Percentiles rank a stretch among this genome's conserved stretches.
Evolutionary conservation across 2,329 filamentous ascomycete genomes (phyloP).

Genomic region (Colletotrichum sp.): DNA sequence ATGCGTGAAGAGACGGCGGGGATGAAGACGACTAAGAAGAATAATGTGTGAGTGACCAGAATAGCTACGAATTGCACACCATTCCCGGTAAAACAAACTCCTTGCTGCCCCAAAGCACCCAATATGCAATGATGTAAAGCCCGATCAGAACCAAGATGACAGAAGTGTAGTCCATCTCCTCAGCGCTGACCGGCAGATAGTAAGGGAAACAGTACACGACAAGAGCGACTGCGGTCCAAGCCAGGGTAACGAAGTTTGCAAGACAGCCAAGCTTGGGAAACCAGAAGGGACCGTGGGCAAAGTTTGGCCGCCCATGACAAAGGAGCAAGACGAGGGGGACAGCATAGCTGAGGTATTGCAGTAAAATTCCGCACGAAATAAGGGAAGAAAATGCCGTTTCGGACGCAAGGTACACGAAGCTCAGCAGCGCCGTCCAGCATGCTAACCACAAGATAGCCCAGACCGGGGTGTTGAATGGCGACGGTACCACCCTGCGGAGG

Average conservation of each 20-base stretch:
- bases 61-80: not conserved
- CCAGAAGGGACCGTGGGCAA: constrained; percentile 32
- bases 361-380: constrained; percentile 27
- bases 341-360: constrained; percentile 32
- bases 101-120: not conserved
- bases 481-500: constrained; percentile 25
- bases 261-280: constrained; percentile 25
- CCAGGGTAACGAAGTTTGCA: constrained; percentile 28
- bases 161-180: constrained; percentile 31
- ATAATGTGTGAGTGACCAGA: not conserved
- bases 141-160: constrained; percentile 23
- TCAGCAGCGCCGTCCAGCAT: constrained; percentile 26
- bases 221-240: constrained; percentile 26
- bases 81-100: not conserved
- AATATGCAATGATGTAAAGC: constrained; percentile 18
- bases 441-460: constrained; percentile 30
- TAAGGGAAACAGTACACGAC: constrained; percentile 33
- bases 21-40: too few species aligned
- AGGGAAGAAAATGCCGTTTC: constrained; percentile 31
- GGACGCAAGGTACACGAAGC: constrained; percentile 30
- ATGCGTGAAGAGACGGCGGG: too few species aligned
- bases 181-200: constrained; percentile 22
- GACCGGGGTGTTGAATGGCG: constrained; percentile 27
- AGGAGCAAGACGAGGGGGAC: constrained; percentile 29
- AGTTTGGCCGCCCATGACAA: constrained; percentile 25